phyloP scores from a whole-genome alignment of 1,284 basidiomycete species.

The Xerocomus minutiporus region DNA sequence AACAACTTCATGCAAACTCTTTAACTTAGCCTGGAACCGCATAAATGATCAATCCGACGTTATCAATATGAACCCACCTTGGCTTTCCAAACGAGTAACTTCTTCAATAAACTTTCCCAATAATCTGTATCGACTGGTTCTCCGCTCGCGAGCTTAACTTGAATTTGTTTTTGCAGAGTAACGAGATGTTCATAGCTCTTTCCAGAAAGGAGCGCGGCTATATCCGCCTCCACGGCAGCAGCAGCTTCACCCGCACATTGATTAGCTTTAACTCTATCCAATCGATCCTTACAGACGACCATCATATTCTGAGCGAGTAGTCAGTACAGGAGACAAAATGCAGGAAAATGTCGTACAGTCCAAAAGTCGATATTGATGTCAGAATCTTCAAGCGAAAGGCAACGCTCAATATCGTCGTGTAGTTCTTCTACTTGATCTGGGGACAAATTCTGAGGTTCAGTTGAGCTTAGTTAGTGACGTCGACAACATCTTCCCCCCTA shows the following conservation, averaged over 20 bases:
- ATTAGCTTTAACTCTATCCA: slow-evolving; percentile 70
- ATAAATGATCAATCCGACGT: slow-evolving; percentile 7
- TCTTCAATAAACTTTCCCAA: slow-evolving; percentile 91
- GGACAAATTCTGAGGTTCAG: slow-evolving; percentile 66
- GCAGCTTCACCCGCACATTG: slow-evolving; percentile 60
- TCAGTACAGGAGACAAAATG: slow-evolving; percentile 8
- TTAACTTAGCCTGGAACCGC: slow-evolving; percentile 73
- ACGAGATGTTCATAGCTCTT: slow-evolving; percentile 83
- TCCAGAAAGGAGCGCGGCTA: slow-evolving; percentile 67
- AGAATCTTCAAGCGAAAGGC: slow-evolving; percentile 81
- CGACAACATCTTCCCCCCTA: neutral
- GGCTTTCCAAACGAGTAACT: slow-evolving; percentile 97
- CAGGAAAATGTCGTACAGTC: slow-evolving; percentile 61
- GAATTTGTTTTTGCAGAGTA: slow-evolving; percentile 81
- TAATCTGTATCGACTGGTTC: slow-evolving; percentile 97
- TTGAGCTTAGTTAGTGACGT: slow-evolving; percentile 18
- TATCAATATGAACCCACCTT: slow-evolving; percentile 51
- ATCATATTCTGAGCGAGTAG: slow-evolving; percentile 75
- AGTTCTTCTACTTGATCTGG: slow-evolving; percentile 88
- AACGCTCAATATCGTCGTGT: slow-evolving; percentile 91
- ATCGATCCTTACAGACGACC: slow-evolving; percentile 89
- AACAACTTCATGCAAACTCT: slow-evolving; percentile 90
- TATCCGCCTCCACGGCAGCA: slow-evolving; percentile 77
- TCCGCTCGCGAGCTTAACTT: slow-evolving; percentile 83
- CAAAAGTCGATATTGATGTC: slow-evolving; percentile 93